Conservation (phyloP, 768 basidiomycete genomes). For the Suillus luteus region DNA sequence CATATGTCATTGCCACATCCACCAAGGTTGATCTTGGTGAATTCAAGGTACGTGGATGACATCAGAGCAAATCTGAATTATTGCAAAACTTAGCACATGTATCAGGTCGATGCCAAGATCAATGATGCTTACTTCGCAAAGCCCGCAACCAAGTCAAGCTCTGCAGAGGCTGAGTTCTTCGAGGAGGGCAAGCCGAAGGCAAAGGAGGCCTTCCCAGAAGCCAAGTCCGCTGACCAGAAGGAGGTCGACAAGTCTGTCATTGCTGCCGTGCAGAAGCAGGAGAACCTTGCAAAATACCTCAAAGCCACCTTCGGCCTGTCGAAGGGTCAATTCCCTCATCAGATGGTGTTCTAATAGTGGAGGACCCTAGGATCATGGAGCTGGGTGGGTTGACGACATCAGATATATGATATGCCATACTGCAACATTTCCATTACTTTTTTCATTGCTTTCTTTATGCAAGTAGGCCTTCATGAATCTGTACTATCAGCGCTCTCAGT, state of each 20-base stretch:
- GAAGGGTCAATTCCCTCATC: conserved; percentile 97
- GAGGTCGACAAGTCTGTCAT: conserved; percentile 77
- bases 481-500: conserved; percentile 9
- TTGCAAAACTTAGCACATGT: conserved; percentile 10
- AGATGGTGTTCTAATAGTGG: conserved; percentile 76
- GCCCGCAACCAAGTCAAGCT: conserved; percentile 64
- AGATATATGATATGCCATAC: conserved; percentile 27
- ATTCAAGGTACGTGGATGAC: conserved; percentile 58
- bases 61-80: neutral
- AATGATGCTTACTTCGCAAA: conserved; percentile 95
- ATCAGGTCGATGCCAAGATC: conserved; percentile 83
- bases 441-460: conserved; percentile 20
- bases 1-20: conserved; percentile 97
- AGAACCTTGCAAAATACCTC: conserved; percentile 91
- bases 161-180: conserved; percentile 98
- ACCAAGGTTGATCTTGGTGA: conserved; percentile 84
- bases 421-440: conserved; percentile 20
- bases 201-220: conserved; percentile 83
- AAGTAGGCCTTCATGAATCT: conserved; percentile 15
- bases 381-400: conserved; percentile 21
- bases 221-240: conserved; percentile 92
- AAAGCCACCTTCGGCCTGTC: conserved; percentile 91
- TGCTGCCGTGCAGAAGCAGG: conserved; percentile 85
- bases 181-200: conserved; percentile 89
- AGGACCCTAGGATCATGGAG: conserved; percentile 20